Evolutionary conservation across 352 stramenopile genomes (phyloP), one percentile per base, ranked within the genome.

Genomic region (Discostella stelligera): DNA sequence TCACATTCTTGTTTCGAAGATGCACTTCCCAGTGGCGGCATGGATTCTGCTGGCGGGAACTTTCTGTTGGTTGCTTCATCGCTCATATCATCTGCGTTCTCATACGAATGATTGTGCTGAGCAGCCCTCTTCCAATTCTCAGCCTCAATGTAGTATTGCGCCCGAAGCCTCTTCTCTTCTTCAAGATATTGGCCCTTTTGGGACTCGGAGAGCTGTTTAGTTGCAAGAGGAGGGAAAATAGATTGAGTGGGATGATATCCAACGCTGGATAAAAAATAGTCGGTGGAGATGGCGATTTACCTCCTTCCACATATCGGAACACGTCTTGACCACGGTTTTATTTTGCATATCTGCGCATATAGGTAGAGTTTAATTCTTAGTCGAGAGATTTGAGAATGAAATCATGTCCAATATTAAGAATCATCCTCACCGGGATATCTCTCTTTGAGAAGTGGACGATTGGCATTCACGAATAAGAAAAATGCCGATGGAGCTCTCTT

Each of bases 401-500:
- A 49, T n/a, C 13, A 53, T 25, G 13, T 16, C 20, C 9, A 46
- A 61, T 27, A 49, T 39, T 41, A 27, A 59, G 16, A 13, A 6
- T 39, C 30, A 18, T 52, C 8, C 58, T 66, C 32, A 66, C 59
- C 59, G 41, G 71, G 64, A 52, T 75, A 59, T 53, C 69, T 23
- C n/a, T 62, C 30, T 27, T 79, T 79, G 48, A 79, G 13, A 9
- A 58, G 18, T 27, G 48, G 27, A 41, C 71, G 54, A 55, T 54
- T 68, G 21, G 27, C 53, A 37, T 66, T 74, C 44, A 54, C 44
- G 44, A 79, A 79, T 37, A 74, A 74, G 53, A 79, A 70, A 60
- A 79, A 79, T 8, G 71, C 71, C n/a, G 64, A 65, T 16, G 71
- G 71, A 41, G 56, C 65, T 46, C 71, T 25, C 66, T 79, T 79